Evolutionary conservation across 176 grass and related monocot genomes (phyloP), one percentile per base, ranked within the genome.

Genomic region (Canna indica): DNA sequence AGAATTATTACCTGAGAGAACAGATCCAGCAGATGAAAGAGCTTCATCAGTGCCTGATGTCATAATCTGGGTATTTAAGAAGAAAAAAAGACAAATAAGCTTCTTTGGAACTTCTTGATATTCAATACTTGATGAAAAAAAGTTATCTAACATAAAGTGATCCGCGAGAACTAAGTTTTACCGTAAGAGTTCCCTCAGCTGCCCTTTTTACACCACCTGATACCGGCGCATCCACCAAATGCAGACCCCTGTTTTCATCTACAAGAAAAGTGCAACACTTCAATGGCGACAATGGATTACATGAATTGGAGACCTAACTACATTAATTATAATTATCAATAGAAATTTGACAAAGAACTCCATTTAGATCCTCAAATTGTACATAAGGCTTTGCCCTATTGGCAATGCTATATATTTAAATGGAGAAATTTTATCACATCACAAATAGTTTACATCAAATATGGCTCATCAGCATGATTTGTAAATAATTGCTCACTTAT

Each of bases 151-250:
- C 52, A 69, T 36, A 72, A 27, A 79, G 59, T 7, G 7, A 6
- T 58, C 1, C 65, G 71, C 65, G 59, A 22, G 57, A 73, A 80
- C 75, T 74, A 34, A 32, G 25, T 28, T 20, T 38, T 87, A 96
- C 92, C 57, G 92, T 96, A 64, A 96, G 77, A 31, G 88, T 96
- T 79, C 92, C 92, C 2, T 96, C 88, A 67, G 92, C 92, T 64
- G 92, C 92, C 64, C 85, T 96, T 83, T 88, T 87, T 61, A 89
- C 88, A 81, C 88, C 92, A 71, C 88, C 92, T 72, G 92, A 96
- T 76, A 96, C 92, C 0, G 92, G 92, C 45, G 92, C 85, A 87
- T 96, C 92, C 52, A 96, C 71, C 74, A 96, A 79, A 64, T 91
- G 91, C 76, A 96, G 79, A 46, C 76, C 70, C 74, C 73, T 85